Base-by-base conservation (phyloP, 2,329 filamentous ascomycete species). In the Pseudocercospora cruenta region DNA sequence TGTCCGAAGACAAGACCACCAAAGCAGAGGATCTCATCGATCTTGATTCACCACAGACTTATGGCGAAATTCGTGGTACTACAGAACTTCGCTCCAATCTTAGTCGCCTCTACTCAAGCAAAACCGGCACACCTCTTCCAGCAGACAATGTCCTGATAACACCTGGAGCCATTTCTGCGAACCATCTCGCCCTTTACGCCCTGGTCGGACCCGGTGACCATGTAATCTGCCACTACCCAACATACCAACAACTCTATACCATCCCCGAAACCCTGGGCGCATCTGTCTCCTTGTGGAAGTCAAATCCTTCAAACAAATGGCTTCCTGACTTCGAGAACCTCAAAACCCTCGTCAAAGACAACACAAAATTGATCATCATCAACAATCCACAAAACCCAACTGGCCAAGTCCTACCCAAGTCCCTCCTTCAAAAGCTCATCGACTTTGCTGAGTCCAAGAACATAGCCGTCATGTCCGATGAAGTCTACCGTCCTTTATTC, bases 351-450 rank as follows among this genome's bases (percentile, higher is more conserved):
- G 87, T 94, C 62, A 87, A 84, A 73, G 79, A 82, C 9, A 91
- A 91, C 73, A 93, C 90, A 3, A 93, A 91, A 80, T 83, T 93
- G 78, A 85, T 90, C 65, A 84, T 91, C 59, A 79, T 91, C 70
- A 90, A 87, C 77, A 94, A 93, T 72, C 91, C 92, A 0, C 92
- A 94, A 78, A 96, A 96, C 73, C 92, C 93, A 0, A 94, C 90
- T 0, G 92, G 93, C 5, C 86, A 88, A 9, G 84, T 90, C 3
- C 88, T 93, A 19, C 87, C 88, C 0, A 87, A 84, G 53, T 76
- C 83, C 0, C 83, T 87, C 12, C 82, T 96, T 0, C 77, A 87
- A 62, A 74, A 84, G 3, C 84, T 95, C 67, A 81, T 92, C 43
- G 82, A 85, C 3, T 79, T 94, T 62, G 91, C 91, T 2, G 80